Evolutionary conservation across 2,329 filamentous ascomycete genomes (phyloP).

Genomic region (Penicillium fuscoglaucum): DNA sequence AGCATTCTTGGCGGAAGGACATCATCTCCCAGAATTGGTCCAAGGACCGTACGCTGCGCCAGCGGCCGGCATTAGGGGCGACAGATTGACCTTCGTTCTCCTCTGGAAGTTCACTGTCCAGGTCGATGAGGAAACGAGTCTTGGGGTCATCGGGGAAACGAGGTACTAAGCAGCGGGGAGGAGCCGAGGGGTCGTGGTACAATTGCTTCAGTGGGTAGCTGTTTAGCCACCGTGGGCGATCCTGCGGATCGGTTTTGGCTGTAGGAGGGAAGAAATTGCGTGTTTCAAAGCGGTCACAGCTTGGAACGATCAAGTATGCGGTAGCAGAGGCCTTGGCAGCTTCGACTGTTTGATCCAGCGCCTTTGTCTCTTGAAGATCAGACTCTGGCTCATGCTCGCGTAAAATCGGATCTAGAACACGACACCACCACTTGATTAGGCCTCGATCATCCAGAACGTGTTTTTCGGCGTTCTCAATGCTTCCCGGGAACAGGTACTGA

Average conservation of each 20-base stretch:
- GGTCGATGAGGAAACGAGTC: constrained; percentile 79
- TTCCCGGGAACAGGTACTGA: constrained; percentile 93
- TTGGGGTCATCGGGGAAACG: constrained; percentile 96
- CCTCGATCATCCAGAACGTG: constrained; percentile 90
- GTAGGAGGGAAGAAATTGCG: constrained; percentile 70
- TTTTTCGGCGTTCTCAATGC: constrained; percentile 78
- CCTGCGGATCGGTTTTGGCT: constrained; percentile 40
- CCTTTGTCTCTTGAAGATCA: constrained; percentile 33
- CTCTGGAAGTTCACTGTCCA: constrained; percentile 75
- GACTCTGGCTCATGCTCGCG: constrained; percentile 47
- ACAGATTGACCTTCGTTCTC: constrained; percentile 29
- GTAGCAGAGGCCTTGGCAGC: constrained; percentile 51
- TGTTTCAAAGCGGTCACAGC: constrained; percentile 78
- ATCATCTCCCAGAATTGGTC: constrained; percentile 99
- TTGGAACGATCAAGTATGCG: constrained; percentile 83
- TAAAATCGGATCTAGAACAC: constrained; percentile 75
- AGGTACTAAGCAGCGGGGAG: constrained; percentile 81
- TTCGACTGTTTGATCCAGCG: constrained; percentile 30
- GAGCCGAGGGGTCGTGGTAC: constrained; percentile 65
- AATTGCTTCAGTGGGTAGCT: constrained; percentile 75
- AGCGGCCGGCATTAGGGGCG: constrained; percentile 61
- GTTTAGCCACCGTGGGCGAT: constrained; percentile 50
- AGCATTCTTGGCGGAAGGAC: constrained; percentile 94
- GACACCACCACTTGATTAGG: constrained; percentile 95
- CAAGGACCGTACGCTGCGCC: constrained; percentile 79